Evolutionary conservation across 2,329 filamentous ascomycete species (phyloP).

Genomic region (Cylindrodendrum hubeiense): DNA sequence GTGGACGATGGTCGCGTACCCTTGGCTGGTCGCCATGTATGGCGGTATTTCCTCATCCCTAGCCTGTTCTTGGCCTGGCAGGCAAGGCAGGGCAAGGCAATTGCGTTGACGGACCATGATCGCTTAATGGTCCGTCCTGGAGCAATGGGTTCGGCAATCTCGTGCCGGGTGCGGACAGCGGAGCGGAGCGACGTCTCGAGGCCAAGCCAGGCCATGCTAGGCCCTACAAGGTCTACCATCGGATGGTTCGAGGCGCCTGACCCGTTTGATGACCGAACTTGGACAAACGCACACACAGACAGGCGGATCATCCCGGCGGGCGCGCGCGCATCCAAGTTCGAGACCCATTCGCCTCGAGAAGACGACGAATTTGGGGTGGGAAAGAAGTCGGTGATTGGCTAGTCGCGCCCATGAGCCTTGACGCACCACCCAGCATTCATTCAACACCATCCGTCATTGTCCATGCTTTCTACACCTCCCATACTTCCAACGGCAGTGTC

Average conservation of each 20-base stretch:
- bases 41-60: not conserved
- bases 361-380: not conserved
- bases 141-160: constrained; percentile 20
- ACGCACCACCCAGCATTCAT: too few species aligned
- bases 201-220: not conserved
- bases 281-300: not conserved
- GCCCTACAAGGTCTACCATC: not conserved
- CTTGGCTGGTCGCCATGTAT: not conserved
- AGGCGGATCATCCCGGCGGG: not conserved
- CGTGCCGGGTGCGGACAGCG: constrained; percentile 16
- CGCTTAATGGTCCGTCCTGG: constrained; percentile 6
- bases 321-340: not conserved
- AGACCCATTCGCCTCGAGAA: not conserved
- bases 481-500: not conserved
- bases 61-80: not conserved
- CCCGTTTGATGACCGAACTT: constrained; percentile 24
- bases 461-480: not conserved
- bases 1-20: not conserved
- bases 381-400: not conserved
- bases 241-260: constrained; percentile 24
- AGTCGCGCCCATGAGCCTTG: too few species aligned
- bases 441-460: not conserved
- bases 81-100: not conserved
- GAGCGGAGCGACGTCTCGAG: not conserved
- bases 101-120: not conserved